These are phyloP conservation scores for Penicillium sp. DNA, from an alignment of 2,329 filamentous ascomycete species.

Conservation along the genomic window DNA sequence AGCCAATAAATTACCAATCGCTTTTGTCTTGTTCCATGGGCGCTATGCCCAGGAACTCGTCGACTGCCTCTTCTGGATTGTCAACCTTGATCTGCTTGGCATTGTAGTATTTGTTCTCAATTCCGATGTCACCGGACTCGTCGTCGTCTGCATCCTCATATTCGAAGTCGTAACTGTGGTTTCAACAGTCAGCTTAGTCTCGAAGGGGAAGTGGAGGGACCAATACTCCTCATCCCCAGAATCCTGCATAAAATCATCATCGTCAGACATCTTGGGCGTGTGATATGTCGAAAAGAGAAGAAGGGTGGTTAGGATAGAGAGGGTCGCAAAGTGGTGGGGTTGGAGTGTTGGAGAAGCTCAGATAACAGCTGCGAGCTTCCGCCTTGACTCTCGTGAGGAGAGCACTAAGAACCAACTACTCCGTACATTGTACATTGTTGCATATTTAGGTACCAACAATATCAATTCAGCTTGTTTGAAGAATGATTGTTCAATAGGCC, in stretches of 20 bases:
- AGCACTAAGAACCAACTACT: neutral
- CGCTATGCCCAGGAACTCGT: conserved; percentile 87
- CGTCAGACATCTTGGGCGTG: conserved; percentile 63
- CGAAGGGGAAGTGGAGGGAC: conserved; percentile 4
- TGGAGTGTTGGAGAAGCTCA: conserved; percentile 18
- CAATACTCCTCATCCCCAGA: conserved; percentile 79
- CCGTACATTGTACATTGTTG: neutral
- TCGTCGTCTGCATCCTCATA: conserved; percentile 94
- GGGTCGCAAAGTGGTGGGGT: conserved; percentile 12
- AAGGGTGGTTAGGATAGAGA: neutral
- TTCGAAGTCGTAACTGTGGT: conserved; percentile 81
- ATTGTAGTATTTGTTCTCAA: conserved; percentile 99
- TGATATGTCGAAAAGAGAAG: neutral
- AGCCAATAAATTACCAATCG: conserved; percentile 64
- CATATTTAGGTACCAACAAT: neutral
- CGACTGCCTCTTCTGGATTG: conserved; percentile 82
- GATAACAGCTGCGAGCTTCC: conserved; percentile 15
- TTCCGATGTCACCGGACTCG: conserved; percentile 82
- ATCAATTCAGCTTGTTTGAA: neutral
- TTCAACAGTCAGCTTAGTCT: conserved; percentile 24
- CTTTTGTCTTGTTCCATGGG: conserved; percentile 84
- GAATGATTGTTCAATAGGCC: neutral
- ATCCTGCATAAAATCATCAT: conserved; percentile 92
- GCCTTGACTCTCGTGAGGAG: conserved; percentile 12
- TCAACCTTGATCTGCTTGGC: conserved; percentile 92